Conservation (phyloP, 1,139 yeast genomes). For the Geotrichum bryndzae region DNA sequence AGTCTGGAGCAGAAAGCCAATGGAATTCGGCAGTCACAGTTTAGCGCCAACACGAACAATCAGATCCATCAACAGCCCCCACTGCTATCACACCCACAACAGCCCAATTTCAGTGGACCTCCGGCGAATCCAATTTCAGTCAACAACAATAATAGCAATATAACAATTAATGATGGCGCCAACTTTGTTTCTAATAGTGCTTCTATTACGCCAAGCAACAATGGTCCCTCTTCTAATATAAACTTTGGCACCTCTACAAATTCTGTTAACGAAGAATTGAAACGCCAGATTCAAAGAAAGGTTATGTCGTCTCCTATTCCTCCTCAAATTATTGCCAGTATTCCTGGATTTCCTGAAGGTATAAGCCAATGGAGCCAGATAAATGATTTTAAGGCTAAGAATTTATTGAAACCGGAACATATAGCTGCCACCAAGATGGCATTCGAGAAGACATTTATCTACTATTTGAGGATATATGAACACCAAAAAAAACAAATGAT, state of each 20-base stretch:
- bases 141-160: conserved; percentile 9
- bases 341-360: conserved; percentile 79
- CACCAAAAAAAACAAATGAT: conserved; percentile 23
- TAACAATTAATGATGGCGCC: conserved; percentile 13
- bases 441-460: conserved; percentile 33
- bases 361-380: conserved; percentile 81
- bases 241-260: conserved; percentile 17
- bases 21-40: neutral
- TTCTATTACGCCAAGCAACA: neutral
- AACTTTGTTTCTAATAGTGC: neutral
- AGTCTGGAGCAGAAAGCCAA: neutral
- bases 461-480: conserved; percentile 26
- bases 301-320: conserved; percentile 54
- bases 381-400: conserved; percentile 59
- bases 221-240: neutral
- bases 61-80: conserved; percentile 25
- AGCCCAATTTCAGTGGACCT: conserved; percentile 19
- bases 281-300: conserved; percentile 38
- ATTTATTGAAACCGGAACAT: conserved; percentile 52
- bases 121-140: neutral
- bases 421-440: conserved; percentile 56
- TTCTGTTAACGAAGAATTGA: conserved; percentile 26
- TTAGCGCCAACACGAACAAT: neutral
- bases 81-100: conserved; percentile 34
- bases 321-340: conserved; percentile 56